phyloP scores from a whole-genome alignment of 164 flowering plant species.

The Vitis amurensis region DNA sequence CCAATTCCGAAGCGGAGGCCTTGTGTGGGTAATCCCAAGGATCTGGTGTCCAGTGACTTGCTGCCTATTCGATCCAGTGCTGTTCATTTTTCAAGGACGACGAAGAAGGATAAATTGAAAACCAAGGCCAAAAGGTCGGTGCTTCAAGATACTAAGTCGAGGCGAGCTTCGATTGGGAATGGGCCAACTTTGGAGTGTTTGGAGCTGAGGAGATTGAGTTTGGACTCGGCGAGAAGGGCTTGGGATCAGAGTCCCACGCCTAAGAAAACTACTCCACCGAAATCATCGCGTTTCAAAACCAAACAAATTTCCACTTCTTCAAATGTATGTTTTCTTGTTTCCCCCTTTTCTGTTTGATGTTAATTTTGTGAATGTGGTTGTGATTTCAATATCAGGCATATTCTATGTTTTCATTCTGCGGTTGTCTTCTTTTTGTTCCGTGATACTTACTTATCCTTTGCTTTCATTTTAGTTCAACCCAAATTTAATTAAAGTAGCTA shows the following conservation, averaged over 20 bases:
- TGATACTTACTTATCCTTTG: no score
- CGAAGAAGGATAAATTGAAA: neutral
- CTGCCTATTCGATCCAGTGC: slow-evolving; percentile 4
- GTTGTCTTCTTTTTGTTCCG: no score
- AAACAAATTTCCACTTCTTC: slow-evolving; percentile 11
- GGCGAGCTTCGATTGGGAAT: slow-evolving; percentile 29
- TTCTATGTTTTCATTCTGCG: no score
- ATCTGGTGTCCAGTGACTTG: slow-evolving; percentile 45
- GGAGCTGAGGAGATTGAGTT: slow-evolving; percentile 47
- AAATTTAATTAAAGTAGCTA: no score
- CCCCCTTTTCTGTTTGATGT: no score
- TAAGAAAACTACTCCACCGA: slow-evolving; percentile 13
- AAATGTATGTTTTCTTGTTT: no score
- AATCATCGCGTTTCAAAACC: slow-evolving; percentile 12
- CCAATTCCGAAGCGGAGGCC: slow-evolving; percentile 47
- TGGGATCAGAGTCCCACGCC: slow-evolving; percentile 35
- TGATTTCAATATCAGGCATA: no score
- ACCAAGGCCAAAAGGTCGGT: slow-evolving; percentile 1
- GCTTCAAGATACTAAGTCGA: slow-evolving; percentile 14
- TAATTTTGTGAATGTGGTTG: no score
- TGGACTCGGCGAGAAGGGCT: slow-evolving; percentile 42
- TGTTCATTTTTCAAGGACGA: neutral
- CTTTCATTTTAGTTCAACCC: no score
- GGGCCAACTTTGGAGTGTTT: slow-evolving; percentile 12
- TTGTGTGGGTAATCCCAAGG: slow-evolving; percentile 56